phyloP scores from a whole-genome alignment of 2,329 filamentous ascomycete genomes.

The Nothophoma quercina region DNA sequence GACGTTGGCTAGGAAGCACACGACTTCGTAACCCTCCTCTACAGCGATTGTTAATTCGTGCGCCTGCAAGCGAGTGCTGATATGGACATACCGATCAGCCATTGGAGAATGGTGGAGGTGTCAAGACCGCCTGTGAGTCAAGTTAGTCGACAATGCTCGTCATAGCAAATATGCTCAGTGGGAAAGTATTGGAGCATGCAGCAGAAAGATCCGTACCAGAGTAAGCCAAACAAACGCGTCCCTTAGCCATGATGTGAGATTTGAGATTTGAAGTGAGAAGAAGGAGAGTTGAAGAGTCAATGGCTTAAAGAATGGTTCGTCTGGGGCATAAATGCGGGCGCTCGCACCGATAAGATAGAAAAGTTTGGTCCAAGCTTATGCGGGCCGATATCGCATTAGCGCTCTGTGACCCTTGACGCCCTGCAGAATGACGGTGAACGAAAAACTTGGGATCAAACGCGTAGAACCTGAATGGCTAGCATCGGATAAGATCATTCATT shows the following conservation, averaged over 20 bases:
- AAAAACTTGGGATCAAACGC: slow-evolving; percentile 3
- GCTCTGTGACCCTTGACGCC: slow-evolving; percentile 8
- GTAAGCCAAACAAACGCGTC: slow-evolving; percentile 60
- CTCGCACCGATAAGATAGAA: slow-evolving; percentile 27
- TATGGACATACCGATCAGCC: slow-evolving; percentile 43
- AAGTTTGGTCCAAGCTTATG: slow-evolving; percentile 25
- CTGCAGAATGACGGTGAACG: slow-evolving; percentile 13
- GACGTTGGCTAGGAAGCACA: slow-evolving; percentile 64
- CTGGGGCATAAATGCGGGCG: slow-evolving; percentile 23
- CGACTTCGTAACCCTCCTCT: slow-evolving; percentile 67
- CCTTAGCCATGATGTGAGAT: slow-evolving; percentile 46
- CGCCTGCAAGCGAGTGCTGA: not conserved
- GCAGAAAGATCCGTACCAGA: slow-evolving; percentile 44
- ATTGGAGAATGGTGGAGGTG: slow-evolving; percentile 59
- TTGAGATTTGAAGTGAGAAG: slow-evolving; percentile 10
- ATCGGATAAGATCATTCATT: slow-evolving; percentile 2
- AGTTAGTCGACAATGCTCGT: slow-evolving; percentile 28
- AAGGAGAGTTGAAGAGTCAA: slow-evolving; percentile 26
- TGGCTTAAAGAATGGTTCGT: slow-evolving; percentile 21
- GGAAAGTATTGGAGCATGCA: not conserved
- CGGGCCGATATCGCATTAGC: slow-evolving; percentile 30
- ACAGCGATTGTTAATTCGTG: slow-evolving; percentile 13
- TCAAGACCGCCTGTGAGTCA: slow-evolving; percentile 61
- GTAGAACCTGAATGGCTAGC: slow-evolving; percentile 4
- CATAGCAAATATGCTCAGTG: not conserved